These are phyloP conservation scores for Ogataea methanolica DNA, from an alignment of 805 yeast species.

Conservation along the genomic window DNA sequence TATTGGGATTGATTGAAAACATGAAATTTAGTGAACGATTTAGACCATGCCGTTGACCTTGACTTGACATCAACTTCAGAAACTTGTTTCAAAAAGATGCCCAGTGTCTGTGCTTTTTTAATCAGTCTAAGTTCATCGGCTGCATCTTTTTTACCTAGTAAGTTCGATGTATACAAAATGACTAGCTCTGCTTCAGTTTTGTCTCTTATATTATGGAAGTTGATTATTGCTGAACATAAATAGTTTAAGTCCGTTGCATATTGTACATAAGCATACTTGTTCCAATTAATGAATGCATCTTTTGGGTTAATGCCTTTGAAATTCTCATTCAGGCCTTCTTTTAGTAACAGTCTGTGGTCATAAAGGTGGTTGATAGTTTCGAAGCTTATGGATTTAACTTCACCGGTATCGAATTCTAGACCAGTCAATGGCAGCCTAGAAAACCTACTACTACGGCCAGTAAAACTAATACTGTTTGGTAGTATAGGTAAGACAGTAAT, in stretches of 20 bases:
- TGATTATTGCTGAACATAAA: slow-evolving; percentile 48
- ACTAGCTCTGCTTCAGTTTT: slow-evolving; percentile 42
- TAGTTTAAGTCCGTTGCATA: slow-evolving; percentile 53
- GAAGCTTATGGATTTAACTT: slow-evolving; percentile 14
- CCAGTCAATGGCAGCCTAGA: neutral
- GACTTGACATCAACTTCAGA: slow-evolving; percentile 15
- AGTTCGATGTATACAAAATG: slow-evolving; percentile 32
- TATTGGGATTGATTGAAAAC: slow-evolving; percentile 46
- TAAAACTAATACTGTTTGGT: neutral
- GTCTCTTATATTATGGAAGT: slow-evolving; percentile 35
- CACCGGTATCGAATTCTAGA: slow-evolving; percentile 11
- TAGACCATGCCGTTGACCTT: slow-evolving; percentile 37
- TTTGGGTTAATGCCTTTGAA: no score
- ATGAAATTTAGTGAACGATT: slow-evolving; percentile 51
- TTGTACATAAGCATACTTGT: slow-evolving; percentile 50
- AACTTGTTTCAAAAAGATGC: slow-evolving; percentile 29
- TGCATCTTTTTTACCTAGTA: neutral
- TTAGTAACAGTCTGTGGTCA: neutral
- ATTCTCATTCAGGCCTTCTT: slow-evolving; percentile 11
- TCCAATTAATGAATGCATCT: slow-evolving; percentile 30
- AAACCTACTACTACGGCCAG: no score
- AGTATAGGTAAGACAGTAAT: neutral
- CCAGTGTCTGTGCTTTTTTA: slow-evolving; percentile 7
- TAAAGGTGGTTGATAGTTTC: slow-evolving; percentile 16
- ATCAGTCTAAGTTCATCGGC: slow-evolving; percentile 5